A percentile compares a stretch with the other conserved stretches of the same genome.
Evolutionary conservation across 1,139 yeast species (phyloP).

Genomic region (Geotrichum candidum): DNA sequence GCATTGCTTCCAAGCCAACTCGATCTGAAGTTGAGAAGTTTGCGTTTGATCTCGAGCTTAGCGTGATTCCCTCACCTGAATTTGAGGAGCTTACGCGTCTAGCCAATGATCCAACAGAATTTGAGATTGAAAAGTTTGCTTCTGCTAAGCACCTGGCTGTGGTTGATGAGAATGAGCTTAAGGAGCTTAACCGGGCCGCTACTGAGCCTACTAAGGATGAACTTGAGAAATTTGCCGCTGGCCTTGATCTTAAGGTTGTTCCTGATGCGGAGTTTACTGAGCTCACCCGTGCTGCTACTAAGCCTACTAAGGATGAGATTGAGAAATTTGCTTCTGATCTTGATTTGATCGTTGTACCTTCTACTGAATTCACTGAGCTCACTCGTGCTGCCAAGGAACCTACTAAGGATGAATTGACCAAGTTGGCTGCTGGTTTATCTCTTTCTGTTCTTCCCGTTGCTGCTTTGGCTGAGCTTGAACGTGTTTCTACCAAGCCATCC

Average conservation of each 20-base stretch:
- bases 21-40: slow-evolving; percentile 18
- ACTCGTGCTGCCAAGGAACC: slow-evolving; percentile 11
- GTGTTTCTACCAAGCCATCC: slow-evolving; percentile 20
- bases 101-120: slow-evolving; percentile 9
- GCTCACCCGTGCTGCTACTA: slow-evolving; percentile 29
- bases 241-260: slow-evolving; percentile 32
- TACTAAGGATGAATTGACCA: slow-evolving; percentile 18
- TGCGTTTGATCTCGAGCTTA: slow-evolving; percentile 23
- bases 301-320: slow-evolving; percentile 20
- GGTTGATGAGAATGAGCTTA: slow-evolving; percentile 30
- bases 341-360: slow-evolving; percentile 25
- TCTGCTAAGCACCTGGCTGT: slow-evolving; percentile 32
- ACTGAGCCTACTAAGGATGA: slow-evolving; percentile 24
- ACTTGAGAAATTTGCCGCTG: slow-evolving; percentile 30
- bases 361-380: slow-evolving; percentile 19
- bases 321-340: slow-evolving; percentile 36
- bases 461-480: slow-evolving; percentile 2
- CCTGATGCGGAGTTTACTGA: slow-evolving; percentile 14
- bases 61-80: slow-evolving; percentile 35
- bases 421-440: slow-evolving; percentile 2
- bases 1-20: slow-evolving; percentile 22
- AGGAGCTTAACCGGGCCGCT: slow-evolving; percentile 33
- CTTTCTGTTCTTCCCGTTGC: slow-evolving; percentile 29
- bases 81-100: slow-evolving; percentile 29
- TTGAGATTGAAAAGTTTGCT: slow-evolving; percentile 38